Conservation (phyloP, 2,329 filamentous ascomycete genomes). For the Cladophialophora psammophila region DNA sequence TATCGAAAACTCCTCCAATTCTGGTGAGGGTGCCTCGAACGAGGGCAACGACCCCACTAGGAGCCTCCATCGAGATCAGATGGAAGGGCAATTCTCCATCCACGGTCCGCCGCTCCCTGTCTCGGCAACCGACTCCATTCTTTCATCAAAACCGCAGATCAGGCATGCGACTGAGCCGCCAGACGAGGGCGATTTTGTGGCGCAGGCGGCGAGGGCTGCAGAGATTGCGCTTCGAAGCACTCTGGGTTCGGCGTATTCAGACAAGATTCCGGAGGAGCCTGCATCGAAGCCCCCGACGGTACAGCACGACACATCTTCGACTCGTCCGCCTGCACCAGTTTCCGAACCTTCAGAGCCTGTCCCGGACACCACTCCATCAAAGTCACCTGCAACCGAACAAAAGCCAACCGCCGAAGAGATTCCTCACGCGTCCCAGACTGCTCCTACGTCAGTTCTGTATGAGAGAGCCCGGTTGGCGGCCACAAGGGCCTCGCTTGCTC, state of each 20-base stretch:
- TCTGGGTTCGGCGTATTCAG: conserved; percentile 34
- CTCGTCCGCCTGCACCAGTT: conserved; percentile 14
- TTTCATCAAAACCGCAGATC: conserved; percentile 3
- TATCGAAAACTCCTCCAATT: conserved; percentile 25
- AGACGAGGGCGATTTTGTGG: conserved; percentile 54
- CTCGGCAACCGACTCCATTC: conserved; percentile 28
- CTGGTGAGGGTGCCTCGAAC: conserved; percentile 6
- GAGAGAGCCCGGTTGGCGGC: conserved; percentile 64
- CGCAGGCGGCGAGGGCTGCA: conserved; percentile 56
- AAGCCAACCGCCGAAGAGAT: conserved; percentile 17
- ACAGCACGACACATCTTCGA: conserved; percentile 20
- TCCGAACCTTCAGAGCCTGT: conserved; percentile 22
- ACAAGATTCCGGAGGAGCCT: conserved; percentile 37
- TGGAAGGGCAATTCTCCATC: conserved; percentile 34
- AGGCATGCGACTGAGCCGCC: conserved; percentile 11
- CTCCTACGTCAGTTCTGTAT: conserved; percentile 64
- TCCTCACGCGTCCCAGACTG: conserved; percentile 55
- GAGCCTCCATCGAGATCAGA: conserved; percentile 25
- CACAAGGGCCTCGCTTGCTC: conserved; percentile 62
- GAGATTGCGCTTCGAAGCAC: conserved; percentile 57
- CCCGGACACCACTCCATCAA: conserved; percentile 5
- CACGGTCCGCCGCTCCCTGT: conserved; percentile 38
- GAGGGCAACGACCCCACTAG: conserved; percentile 19
- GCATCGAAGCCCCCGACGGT: conserved; percentile 34
- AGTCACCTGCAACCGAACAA: conserved; percentile 9